These are phyloP conservation scores for Mycena epipterygia DNA, from an alignment of 768 basidiomycete genomes.

Conservation along the genomic window DNA sequence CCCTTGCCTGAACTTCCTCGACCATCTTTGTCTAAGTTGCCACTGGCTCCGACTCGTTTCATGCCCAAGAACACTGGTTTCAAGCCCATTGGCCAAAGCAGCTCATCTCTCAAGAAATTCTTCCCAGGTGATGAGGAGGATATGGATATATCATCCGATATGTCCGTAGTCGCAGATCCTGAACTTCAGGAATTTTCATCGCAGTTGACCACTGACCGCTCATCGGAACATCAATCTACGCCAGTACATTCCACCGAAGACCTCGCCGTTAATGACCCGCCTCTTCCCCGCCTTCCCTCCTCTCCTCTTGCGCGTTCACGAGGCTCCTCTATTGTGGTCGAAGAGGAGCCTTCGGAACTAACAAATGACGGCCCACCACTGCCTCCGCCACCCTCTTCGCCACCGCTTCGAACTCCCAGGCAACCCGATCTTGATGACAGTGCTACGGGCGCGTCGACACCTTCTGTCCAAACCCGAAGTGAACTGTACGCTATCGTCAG, in stretches of 20 bases:
- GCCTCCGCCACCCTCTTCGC: constrained; percentile 12
- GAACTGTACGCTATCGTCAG: constrained; percentile 90
- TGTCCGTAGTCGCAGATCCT: constrained; percentile 32
- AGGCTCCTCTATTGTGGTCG: constrained; percentile 34
- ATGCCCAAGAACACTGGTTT: constrained; percentile 65
- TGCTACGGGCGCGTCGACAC: constrained; percentile 28
- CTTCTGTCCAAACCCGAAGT: constrained; percentile 41
- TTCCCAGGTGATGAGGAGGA: constrained; percentile 90
- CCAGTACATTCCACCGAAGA: background rate
- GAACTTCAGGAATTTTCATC: constrained; percentile 21
- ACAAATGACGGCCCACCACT: background rate
- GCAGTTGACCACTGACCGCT: constrained; percentile 7
- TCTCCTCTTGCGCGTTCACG: constrained; percentile 26
- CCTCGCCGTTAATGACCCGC: constrained; percentile 7
- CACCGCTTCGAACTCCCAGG: constrained; percentile 11
- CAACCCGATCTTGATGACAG: constrained; percentile 16
- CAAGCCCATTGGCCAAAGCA: constrained; percentile 73
- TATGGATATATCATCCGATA: constrained; percentile 53
- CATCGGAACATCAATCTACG: background rate
- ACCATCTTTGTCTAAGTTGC: constrained; percentile 23
- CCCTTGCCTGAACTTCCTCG: constrained; percentile 20
- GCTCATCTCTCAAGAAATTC: constrained; percentile 78
- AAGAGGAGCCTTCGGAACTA: constrained; percentile 25
- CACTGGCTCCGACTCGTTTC: constrained; percentile 36
- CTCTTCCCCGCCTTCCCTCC: constrained; percentile 17